These are phyloP conservation scores for Penicillium sp. DNA, from an alignment of 2,329 filamentous ascomycete species.

Conservation along the genomic window DNA sequence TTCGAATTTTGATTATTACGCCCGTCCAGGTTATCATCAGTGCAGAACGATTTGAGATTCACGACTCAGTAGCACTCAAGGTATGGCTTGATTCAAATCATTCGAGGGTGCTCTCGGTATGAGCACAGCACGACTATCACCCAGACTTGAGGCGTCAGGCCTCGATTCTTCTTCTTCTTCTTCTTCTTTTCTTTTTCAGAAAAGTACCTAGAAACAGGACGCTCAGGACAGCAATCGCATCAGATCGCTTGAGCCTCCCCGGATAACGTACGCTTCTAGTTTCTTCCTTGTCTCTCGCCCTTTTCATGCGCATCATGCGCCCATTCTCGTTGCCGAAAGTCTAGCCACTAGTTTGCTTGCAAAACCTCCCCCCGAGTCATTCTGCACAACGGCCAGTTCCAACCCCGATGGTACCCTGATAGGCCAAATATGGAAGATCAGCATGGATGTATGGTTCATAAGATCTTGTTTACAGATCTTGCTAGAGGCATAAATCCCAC, in stretches of 20 bases:
- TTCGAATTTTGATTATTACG: neutral
- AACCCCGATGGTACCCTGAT: neutral
- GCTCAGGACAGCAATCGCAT: neutral
- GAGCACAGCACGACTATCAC: neutral
- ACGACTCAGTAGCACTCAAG: neutral
- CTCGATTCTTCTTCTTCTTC: neutral
- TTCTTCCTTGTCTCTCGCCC: neutral
- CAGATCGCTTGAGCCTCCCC: neutral
- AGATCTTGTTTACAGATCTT: neutral
- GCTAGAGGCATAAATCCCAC: neutral
- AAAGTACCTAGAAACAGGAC: no score
- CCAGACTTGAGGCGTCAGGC: neutral
- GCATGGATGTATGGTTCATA: neutral
- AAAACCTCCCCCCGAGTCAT: neutral
- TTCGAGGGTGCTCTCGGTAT: neutral
- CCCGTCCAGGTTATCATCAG: neutral
- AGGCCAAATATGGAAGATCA: neutral
- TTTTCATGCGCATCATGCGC: conserved; percentile 8
- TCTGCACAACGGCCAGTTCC: neutral
- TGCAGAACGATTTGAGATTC: neutral
- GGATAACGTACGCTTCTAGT: neutral
- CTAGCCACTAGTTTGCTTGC: neutral
- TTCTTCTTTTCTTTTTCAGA: neutral
- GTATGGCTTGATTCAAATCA: no score
- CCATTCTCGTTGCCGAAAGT: conserved; percentile 6